Percentiles rank a stretch among this genome's conserved stretches.
Evolutionary conservation across 768 basidiomycete species (phyloP).

Genomic region (Lentinus tigrinus): DNA sequence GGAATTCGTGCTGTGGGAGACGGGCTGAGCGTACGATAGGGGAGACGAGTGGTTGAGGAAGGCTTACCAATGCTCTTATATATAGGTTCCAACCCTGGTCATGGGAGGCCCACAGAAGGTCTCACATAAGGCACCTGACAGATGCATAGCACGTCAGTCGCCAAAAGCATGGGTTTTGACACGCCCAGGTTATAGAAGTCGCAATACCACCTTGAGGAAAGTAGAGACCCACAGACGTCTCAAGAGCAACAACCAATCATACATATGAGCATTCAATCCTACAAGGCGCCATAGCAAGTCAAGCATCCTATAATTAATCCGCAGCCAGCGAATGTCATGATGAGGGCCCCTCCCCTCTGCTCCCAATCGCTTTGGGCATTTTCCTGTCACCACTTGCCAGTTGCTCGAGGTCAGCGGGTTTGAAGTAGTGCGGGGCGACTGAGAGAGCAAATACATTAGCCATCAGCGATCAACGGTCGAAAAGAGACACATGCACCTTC

Average conservation of each 20-base stretch:
- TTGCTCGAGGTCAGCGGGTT: conserved; percentile 78
- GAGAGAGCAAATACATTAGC: conserved; percentile 5
- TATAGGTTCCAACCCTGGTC: too few species aligned
- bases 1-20: neutral
- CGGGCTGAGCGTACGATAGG: neutral
- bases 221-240: too few species aligned
- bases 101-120: too few species aligned
- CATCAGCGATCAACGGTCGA: neutral
- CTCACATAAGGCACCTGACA: neutral
- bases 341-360: conserved; percentile 19
- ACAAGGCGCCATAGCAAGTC: too few species aligned
- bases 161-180: too few species aligned
- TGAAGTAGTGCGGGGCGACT: conserved; percentile 99
- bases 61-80: neutral
- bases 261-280: neutral
- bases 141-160: neutral
- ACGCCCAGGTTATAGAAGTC: too few species aligned
- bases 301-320: too few species aligned
- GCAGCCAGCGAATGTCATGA: neutral
- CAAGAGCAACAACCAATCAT: neutral
- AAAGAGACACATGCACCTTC: conserved; percentile 58
- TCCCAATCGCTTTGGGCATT: conserved; percentile 81
- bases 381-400: conserved; percentile 82
- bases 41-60: too few species aligned
- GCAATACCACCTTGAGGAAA: too few species aligned